Conservation (phyloP, 345 rosid genomes). For the Capsella bursapastoris region DNA sequence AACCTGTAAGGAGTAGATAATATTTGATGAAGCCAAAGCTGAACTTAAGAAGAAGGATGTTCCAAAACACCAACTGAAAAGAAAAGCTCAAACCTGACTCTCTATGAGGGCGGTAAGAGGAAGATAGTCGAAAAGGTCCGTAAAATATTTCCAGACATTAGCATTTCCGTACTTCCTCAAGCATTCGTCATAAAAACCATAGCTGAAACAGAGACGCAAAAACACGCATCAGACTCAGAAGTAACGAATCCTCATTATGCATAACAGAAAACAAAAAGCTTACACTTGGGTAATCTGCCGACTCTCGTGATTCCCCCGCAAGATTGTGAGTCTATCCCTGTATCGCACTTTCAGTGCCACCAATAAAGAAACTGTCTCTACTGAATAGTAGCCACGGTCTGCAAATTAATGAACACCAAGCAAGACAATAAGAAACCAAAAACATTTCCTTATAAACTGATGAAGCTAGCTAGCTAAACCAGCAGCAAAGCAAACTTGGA, state of each 20-base stretch:
- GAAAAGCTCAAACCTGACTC: slow-evolving; percentile 68
- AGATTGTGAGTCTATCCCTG: slow-evolving; percentile 93
- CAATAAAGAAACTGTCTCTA: slow-evolving; percentile 94
- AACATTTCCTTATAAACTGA: neutral
- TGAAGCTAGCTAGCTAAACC: neutral
- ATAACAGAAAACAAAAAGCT: slow-evolving; percentile 37
- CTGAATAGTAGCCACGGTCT: slow-evolving; percentile 99
- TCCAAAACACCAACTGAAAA: neutral
- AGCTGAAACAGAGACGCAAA: slow-evolving; percentile 37
- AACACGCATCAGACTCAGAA: neutral
- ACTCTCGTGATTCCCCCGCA: slow-evolving; percentile 99
- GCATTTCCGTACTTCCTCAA: slow-evolving; percentile 64
- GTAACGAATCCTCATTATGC: neutral
- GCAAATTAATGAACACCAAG: slow-evolving; percentile 34
- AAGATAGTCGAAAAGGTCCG: slow-evolving; percentile 91
- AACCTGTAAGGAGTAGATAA: slow-evolving; percentile 39
- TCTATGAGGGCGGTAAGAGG: slow-evolving; percentile 95
- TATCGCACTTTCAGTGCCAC: slow-evolving; percentile 97
- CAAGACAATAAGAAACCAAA: slow-evolving; percentile 4
- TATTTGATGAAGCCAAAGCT: slow-evolving; percentile 5
- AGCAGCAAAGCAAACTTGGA: neutral
- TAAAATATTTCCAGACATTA: slow-evolving; percentile 91
- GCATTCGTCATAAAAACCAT: slow-evolving; percentile 51
- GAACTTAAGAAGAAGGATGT: neutral
- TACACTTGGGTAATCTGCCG: slow-evolving; percentile 99